phyloP scores from a whole-genome alignment of 1,284 basidiomycete genomes.

The Kwoniella shivajii region DNA sequence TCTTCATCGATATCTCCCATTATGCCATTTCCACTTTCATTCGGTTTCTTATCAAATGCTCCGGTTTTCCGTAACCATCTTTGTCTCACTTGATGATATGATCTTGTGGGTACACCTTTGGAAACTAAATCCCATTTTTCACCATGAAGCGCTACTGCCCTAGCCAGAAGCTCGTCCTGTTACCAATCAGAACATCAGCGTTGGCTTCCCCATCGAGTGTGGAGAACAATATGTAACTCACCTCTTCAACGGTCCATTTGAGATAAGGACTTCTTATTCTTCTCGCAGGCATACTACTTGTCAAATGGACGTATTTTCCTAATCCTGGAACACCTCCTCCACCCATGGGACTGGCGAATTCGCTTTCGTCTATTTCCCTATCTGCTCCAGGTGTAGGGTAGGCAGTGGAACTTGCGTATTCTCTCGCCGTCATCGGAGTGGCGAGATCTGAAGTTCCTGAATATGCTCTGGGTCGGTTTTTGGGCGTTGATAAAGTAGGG shows the following conservation, averaged over 20 bases:
- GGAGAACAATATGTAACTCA: constrained; percentile 17
- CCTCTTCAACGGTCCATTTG: constrained; percentile 53
- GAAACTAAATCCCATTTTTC: constrained; percentile 54
- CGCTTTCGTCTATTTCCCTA: constrained; percentile 5
- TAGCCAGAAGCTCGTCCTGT: constrained; percentile 50
- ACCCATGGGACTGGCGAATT: constrained; percentile 32
- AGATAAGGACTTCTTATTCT: constrained; percentile 49
- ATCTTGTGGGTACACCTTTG: constrained; percentile 51
- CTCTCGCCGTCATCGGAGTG: constrained; percentile 24
- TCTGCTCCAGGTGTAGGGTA: constrained; percentile 19
- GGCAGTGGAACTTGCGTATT: constrained; percentile 15
- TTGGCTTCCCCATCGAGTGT: not conserved
- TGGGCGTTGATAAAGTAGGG: constrained; percentile 17
- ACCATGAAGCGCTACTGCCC: constrained; percentile 51
- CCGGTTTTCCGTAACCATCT: constrained; percentile 52
- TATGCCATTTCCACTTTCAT: not conserved
- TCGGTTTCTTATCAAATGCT: constrained; percentile 51
- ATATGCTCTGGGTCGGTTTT: constrained; percentile 21
- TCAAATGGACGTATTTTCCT: constrained; percentile 50
- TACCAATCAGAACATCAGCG: not conserved
- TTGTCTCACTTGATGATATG: constrained; percentile 53
- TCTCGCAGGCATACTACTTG: constrained; percentile 43
- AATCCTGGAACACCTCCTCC: constrained; percentile 47
- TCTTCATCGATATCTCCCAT: constrained; percentile 4
- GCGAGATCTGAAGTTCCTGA: constrained; percentile 24